Conservation (phyloP, 1,284 basidiomycete genomes). For the Vanrija sp. region DNA sequence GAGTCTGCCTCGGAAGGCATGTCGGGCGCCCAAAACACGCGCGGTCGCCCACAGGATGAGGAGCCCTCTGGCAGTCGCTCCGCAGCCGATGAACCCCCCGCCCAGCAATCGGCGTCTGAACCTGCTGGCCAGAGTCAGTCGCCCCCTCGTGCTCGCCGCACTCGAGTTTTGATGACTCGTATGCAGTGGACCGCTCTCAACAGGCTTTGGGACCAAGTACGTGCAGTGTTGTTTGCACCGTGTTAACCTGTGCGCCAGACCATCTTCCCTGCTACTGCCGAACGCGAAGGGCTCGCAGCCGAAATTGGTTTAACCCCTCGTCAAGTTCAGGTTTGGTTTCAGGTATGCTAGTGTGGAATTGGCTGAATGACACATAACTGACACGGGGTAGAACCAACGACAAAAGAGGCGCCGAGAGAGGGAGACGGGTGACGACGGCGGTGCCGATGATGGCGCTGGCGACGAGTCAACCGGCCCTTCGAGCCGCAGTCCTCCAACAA, state of each 20-base stretch:
- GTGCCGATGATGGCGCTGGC: too few relatives aligned
- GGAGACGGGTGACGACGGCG: slow-evolving; percentile 7
- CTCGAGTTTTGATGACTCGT: slow-evolving; percentile 28
- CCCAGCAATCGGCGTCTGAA: neutral
- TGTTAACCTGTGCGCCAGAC: slow-evolving; percentile 22
- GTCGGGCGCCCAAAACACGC: neutral
- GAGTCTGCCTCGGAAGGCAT: neutral
- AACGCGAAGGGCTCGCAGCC: slow-evolving; percentile 34
- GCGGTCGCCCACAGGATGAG: neutral
- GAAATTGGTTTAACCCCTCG: slow-evolving; percentile 40
- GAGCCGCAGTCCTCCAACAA: too few relatives aligned
- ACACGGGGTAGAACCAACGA: slow-evolving; percentile 38
- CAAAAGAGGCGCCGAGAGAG: slow-evolving; percentile 37
- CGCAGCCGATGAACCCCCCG: neutral
- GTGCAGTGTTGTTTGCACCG: neutral
- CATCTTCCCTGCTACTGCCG: slow-evolving; percentile 36
- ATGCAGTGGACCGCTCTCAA: slow-evolving; percentile 18
- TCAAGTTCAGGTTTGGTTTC: slow-evolving; percentile 50
- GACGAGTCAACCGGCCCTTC: too few relatives aligned
- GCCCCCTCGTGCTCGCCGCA: slow-evolving; percentile 15
- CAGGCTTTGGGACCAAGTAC: slow-evolving; percentile 20
- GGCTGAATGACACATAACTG: neutral
- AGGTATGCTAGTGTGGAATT: slow-evolving; percentile 27
- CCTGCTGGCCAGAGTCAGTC: neutral
- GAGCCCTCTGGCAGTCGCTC: neutral